Percentiles rank a stretch among this genome's conserved stretches.
Evolutionary conservation across 768 basidiomycete genomes (phyloP).

Genomic region (Dacryopinax primogenitus): DNA sequence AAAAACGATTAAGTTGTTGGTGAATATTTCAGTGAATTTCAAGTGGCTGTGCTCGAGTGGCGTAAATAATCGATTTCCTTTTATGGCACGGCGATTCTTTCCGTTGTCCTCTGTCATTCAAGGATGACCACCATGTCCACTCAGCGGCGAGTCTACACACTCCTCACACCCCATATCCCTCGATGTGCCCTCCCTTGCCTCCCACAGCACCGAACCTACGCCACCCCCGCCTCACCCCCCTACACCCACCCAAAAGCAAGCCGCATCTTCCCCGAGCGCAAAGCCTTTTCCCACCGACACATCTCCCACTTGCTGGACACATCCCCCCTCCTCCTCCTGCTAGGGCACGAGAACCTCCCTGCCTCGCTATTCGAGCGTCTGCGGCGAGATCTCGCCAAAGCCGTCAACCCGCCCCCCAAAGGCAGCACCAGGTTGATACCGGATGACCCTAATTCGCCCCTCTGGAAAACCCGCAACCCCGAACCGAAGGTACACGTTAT

Average conservation of each 20-base stretch:
- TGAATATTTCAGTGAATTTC: no score
- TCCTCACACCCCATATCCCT: not conserved
- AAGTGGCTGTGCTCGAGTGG: no score
- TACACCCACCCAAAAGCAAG: constrained; percentile 39
- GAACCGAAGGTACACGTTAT: constrained; percentile 52
- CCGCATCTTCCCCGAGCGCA: constrained; percentile 65
- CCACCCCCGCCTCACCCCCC: constrained; percentile 43
- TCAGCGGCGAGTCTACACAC: not conserved
- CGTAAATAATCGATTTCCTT: no score
- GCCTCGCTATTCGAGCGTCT: constrained; percentile 54
- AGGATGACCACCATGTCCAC: no score
- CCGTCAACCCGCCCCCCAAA: constrained; percentile 35
- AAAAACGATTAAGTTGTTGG: no score
- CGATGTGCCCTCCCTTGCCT: no score
- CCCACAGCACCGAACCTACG: not conserved
- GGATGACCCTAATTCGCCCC: constrained; percentile 18
- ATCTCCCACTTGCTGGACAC: constrained; percentile 57
- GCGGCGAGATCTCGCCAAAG: constrained; percentile 50
- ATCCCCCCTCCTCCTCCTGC: constrained; percentile 56
- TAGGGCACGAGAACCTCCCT: constrained; percentile 64
- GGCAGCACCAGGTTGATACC: constrained; percentile 20
- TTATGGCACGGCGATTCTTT: no score
- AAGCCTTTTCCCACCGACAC: constrained; percentile 66
- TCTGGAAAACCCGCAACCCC: not conserved
- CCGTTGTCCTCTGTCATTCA: no score